phyloP scores from a whole-genome alignment of 106 monocot genomes.

The Allium sativum region DNA sequence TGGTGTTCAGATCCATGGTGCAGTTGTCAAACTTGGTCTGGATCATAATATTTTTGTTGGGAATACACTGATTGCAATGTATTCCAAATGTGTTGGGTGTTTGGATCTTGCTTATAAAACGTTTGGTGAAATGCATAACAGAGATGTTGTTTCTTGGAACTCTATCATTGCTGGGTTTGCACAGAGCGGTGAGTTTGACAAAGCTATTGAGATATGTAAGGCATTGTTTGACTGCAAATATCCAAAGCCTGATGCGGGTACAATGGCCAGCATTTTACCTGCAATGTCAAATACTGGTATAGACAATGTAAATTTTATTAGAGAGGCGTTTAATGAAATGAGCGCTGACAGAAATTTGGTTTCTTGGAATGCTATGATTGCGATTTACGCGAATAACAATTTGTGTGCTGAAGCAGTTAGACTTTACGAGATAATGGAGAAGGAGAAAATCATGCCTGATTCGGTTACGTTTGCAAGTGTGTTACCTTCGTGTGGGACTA shows the following conservation, averaged over 20 bases:
- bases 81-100: slow-evolving; percentile 14
- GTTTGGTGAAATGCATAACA: slow-evolving; percentile 44
- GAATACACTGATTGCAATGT: slow-evolving; percentile 55
- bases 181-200: slow-evolving; percentile 17
- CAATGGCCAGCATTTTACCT: slow-evolving; percentile 67
- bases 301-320: slow-evolving; percentile 19
- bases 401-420: slow-evolving; percentile 49
- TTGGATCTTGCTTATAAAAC: slow-evolving; percentile 18
- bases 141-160: slow-evolving; percentile 80
- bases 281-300: slow-evolving; percentile 25
- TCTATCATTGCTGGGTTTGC: slow-evolving; percentile 61
- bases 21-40: slow-evolving; percentile 37
- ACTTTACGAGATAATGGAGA: slow-evolving; percentile 52
- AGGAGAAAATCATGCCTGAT: slow-evolving; percentile 43
- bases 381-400: slow-evolving; percentile 48
- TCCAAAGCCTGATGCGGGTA: slow-evolving; percentile 52
- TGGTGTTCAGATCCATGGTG: slow-evolving; percentile 38
- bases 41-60: slow-evolving; percentile 51
- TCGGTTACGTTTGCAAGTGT: slow-evolving; percentile 58
- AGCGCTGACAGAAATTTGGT: slow-evolving; percentile 25
- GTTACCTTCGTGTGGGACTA: slow-evolving; percentile 61
- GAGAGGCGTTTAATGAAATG: slow-evolving; percentile 62
- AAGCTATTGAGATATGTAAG: slow-evolving; percentile 38
- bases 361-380: slow-evolving; percentile 91
- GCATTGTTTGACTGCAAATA: slow-evolving; percentile 21